Evolutionary conservation across 805 yeast species (phyloP), one percentile per base, ranked within the genome.

Genomic region (Yamadazyma sp.): DNA sequence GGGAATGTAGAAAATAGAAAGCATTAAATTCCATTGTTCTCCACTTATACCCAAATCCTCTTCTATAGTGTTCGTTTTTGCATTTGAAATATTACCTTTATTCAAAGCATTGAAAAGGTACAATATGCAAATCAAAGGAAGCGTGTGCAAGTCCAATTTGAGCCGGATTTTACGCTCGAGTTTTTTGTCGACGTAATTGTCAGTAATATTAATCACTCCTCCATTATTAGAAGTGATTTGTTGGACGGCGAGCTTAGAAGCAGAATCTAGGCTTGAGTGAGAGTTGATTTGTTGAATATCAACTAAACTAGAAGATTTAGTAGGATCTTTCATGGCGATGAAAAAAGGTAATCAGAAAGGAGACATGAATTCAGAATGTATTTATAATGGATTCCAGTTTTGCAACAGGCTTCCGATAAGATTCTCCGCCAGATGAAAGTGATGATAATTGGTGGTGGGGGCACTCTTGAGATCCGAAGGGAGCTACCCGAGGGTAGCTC

Each of bases 41-140:
- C 71, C 73, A 4, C 47, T 47, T 32, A 73, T 62, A 22, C 62
- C 62, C 13, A 73, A 49, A 43, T 73, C 75, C 4, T 40, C 46
- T 18, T 62, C 73, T 32, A 73, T 49, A 21, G 71, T 71, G 41
- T 70, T 69, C 1, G 75, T 71, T 46, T 70, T 70, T 12, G 78
- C 78, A 49, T 73, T 72, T 11, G 71, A 63, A 32, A 73, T 70
- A 45, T 73, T 73, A 11, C 75, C 73, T 44, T 68, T 70, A 48
- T 73, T 77, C 38, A 73, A 59, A 10, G 74, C 70, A 44, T 70
- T 70, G 54, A 70, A 71, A 23, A 73, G 57, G 42, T 73, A 73
- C 69, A 70, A 63, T 18, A 70, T 21, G 13, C 76, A 67, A 36
- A 70, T 57, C 30, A 69, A 53, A 1, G 78, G 78, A 17, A 73